Percentiles rank a stretch among this genome's conserved stretches.
Evolutionary conservation across 2,329 filamentous ascomycete genomes (phyloP).

Genomic region (Berkeleyomyces rouxiae): DNA sequence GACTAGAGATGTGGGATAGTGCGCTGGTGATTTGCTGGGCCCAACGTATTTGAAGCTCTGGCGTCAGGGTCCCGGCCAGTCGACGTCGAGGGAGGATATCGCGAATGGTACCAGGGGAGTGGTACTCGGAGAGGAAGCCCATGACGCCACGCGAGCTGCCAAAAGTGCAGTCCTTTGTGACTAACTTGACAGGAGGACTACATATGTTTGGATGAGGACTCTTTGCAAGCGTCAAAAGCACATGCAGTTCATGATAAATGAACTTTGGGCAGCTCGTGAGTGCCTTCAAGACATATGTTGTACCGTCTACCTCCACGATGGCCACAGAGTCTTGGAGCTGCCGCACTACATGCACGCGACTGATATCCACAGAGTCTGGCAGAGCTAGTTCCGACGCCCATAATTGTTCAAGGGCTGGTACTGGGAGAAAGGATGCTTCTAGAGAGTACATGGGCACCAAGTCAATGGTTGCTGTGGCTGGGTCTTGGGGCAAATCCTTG

Average conservation of each 20-base stretch:
- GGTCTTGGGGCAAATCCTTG: constrained; percentile 31
- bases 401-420: constrained; percentile 24
- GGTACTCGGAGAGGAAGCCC: constrained; percentile 40
- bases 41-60: constrained; percentile 35
- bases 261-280: constrained; percentile 41
- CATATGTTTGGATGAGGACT: constrained; percentile 36
- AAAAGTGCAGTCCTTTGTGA: constrained; percentile 39
- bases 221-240: constrained; percentile 31
- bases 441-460: constrained; percentile 35
- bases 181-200: constrained; percentile 32
- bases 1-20: constrained; percentile 25
- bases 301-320: constrained; percentile 29
- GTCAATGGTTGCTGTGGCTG: constrained; percentile 29
- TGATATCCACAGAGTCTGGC: constrained; percentile 33
- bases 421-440: constrained; percentile 34
- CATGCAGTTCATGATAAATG: constrained; percentile 43
- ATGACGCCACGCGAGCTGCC: constrained; percentile 38
- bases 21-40: constrained; percentile 34
- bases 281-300: constrained; percentile 39
- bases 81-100: constrained; percentile 36
- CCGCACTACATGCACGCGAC: constrained; percentile 30
- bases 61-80: constrained; percentile 27
- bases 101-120: constrained; percentile 36
- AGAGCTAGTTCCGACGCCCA: constrained; percentile 29
- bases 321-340: constrained; percentile 45